Percentiles rank a stretch among this genome's conserved stretches.
Conservation (phyloP, 345 rosid species). For the Acer negundo region DNA sequence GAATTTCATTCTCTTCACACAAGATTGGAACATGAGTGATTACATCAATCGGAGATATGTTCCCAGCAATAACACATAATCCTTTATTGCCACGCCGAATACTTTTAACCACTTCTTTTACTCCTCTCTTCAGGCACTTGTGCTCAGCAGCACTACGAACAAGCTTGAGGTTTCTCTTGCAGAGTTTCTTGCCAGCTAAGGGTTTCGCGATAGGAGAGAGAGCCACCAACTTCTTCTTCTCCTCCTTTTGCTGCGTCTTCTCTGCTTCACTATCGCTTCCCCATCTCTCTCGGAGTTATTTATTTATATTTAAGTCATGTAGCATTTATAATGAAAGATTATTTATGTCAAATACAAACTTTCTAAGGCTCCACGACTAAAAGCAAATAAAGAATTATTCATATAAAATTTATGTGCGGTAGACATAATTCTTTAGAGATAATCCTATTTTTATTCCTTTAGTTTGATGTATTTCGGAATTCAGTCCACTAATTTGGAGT, state of each 20-base stretch:
- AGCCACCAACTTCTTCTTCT: constrained; percentile 55
- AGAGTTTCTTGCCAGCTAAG: constrained; percentile 88
- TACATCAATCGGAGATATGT: constrained; percentile 97
- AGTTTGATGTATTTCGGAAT: too few species aligned
- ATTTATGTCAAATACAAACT: too few species aligned
- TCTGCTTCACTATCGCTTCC: constrained; percentile 84
- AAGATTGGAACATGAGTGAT: constrained; percentile 92
- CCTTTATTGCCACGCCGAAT: constrained; percentile 90
- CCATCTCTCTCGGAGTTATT: constrained; percentile 44
- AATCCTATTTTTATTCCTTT: too few species aligned
- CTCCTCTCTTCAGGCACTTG: constrained; percentile 97
- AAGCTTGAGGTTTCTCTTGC: constrained; percentile 82
- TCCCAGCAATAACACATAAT: constrained; percentile 91
- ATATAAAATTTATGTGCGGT: too few species aligned
- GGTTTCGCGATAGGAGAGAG: constrained; percentile 93
- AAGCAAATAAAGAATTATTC: too few species aligned
- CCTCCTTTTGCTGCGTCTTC: constrained; percentile 54
- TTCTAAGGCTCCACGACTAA: too few species aligned
- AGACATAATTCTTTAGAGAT: too few species aligned
- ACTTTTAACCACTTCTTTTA: constrained; percentile 95
- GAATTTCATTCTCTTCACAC: constrained; percentile 84
- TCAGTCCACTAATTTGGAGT: too few species aligned
- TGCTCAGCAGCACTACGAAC: constrained; percentile 87
- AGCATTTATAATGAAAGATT: too few species aligned
- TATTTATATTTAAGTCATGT: too few species aligned